A percentile compares a stretch with the other conserved stretches of the same genome.
Conservation (phyloP, 169 alveolate genomes). For the Plasmodium malariae region DNA sequence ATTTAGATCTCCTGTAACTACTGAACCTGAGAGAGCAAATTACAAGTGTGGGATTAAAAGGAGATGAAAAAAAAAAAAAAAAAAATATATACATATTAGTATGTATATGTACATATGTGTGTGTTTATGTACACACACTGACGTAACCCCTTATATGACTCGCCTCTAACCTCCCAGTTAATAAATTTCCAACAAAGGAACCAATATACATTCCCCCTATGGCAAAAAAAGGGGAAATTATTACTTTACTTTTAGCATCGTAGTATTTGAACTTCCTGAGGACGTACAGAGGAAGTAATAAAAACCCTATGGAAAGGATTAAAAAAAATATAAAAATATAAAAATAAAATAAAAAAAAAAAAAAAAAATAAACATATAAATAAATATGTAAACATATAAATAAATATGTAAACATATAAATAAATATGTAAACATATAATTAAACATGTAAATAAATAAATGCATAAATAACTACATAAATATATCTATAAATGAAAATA, state of each 20-base stretch:
- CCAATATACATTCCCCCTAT: slow-evolving; percentile 61
- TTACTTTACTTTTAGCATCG: slow-evolving; percentile 45
- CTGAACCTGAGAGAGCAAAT: slow-evolving; percentile 21
- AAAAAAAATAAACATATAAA: not conserved
- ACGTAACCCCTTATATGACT: too few relatives aligned
- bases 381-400: too few relatives aligned
- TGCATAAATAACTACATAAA: too few relatives aligned
- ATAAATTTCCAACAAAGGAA: slow-evolving; percentile 34
- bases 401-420: too few relatives aligned
- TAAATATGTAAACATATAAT: too few relatives aligned
- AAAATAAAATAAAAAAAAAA: not conserved
- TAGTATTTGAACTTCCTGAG: slow-evolving; percentile 35
- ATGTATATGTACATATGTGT: too few relatives aligned
- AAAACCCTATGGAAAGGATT: too few relatives aligned
- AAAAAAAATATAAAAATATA: not conserved
- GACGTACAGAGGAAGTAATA: slow-evolving; percentile 36
- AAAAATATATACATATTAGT: not conserved
- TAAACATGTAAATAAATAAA: too few relatives aligned
- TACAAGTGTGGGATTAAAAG: too few relatives aligned
- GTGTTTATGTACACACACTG: too few relatives aligned
- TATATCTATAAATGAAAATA: too few relatives aligned
- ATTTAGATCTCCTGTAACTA: slow-evolving; percentile 52
- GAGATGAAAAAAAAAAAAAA: not conserved
- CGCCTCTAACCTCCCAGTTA: slow-evolving; percentile 50
- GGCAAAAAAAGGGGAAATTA: slow-evolving; percentile 45